These are phyloP conservation scores for Vaccinium macrocarpon DNA, from an alignment of 148 eudicot genomes.

Conservation along the genomic window DNA sequence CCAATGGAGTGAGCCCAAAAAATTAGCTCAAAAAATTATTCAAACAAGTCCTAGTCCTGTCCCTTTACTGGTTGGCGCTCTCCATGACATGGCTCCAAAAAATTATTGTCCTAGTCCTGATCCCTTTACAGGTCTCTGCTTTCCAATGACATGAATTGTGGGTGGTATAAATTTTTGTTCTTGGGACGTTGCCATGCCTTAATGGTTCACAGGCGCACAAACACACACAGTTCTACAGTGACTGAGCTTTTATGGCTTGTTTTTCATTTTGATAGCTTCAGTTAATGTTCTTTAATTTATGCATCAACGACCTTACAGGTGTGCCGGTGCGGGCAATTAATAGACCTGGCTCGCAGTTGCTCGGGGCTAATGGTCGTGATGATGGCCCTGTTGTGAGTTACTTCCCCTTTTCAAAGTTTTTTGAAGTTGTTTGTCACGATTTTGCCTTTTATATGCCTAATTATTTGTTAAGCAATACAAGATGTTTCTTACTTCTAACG, in stretches of 20 bases:
- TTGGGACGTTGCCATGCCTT: neutral
- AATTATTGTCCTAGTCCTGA: neutral
- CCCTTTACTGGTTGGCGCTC: too few relatives aligned
- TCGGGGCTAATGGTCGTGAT: constrained; percentile 80
- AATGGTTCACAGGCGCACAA: neutral
- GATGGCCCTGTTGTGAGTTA: constrained; percentile 70
- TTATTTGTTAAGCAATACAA: neutral
- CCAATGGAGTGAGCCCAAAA: neutral
- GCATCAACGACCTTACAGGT: constrained; percentile 30
- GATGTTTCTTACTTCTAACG: neutral
- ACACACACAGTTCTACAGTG: neutral
- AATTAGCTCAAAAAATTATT: neutral
- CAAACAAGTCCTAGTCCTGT: neutral
- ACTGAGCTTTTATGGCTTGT: neutral
- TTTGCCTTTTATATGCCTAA: neutral
- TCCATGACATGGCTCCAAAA: too few relatives aligned
- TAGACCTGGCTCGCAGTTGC: constrained; percentile 65
- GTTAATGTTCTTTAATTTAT: neutral
- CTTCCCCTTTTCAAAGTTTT: neutral
- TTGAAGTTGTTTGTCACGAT: neutral
- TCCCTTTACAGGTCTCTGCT: neutral
- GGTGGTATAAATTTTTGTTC: neutral
- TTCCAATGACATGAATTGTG: neutral
- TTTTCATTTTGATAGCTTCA: neutral
- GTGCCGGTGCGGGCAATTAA: constrained; percentile 55